phyloP scores from a whole-genome alignment of 345 rosid genomes.

The Rhizophora mangle region DNA sequence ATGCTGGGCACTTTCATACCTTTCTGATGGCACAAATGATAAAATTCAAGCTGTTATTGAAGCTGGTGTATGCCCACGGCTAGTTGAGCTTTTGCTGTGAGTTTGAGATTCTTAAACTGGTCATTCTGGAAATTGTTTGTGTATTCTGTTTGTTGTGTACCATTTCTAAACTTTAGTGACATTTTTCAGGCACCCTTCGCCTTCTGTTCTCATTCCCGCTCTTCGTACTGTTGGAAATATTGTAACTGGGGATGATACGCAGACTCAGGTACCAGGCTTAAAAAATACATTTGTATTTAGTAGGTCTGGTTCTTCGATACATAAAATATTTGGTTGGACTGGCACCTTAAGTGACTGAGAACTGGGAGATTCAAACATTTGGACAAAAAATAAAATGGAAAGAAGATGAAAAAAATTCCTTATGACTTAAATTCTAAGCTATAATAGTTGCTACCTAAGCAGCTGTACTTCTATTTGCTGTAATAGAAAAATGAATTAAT shows the following conservation, averaged over 20 bases:
- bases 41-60: slow-evolving; percentile 74
- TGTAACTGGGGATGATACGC: slow-evolving; percentile 76
- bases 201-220: slow-evolving; percentile 78
- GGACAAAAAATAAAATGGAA: too few species aligned
- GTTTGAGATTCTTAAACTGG: slow-evolving; percentile 21
- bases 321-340: too few species aligned
- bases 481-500: too few species aligned
- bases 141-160: not conserved
- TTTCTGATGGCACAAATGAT: slow-evolving; percentile 83
- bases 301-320: too few species aligned
- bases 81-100: slow-evolving; percentile 66
- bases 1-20: slow-evolving; percentile 93
- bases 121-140: not conserved
- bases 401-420: too few species aligned
- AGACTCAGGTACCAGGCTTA: slow-evolving; percentile 58
- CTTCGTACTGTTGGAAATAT: slow-evolving; percentile 86
- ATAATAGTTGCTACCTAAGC: too few species aligned
- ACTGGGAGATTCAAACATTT: too few species aligned
- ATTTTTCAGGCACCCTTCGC: slow-evolving; percentile 58
- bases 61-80: slow-evolving; percentile 70
- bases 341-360: too few species aligned
- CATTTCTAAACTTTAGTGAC: not conserved
- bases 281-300: not conserved
- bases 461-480: too few species aligned
- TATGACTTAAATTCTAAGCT: too few species aligned